These are phyloP conservation scores for Neoboletus brunneissimus DNA, from an alignment of 768 basidiomycete species.

Conservation along the genomic window DNA sequence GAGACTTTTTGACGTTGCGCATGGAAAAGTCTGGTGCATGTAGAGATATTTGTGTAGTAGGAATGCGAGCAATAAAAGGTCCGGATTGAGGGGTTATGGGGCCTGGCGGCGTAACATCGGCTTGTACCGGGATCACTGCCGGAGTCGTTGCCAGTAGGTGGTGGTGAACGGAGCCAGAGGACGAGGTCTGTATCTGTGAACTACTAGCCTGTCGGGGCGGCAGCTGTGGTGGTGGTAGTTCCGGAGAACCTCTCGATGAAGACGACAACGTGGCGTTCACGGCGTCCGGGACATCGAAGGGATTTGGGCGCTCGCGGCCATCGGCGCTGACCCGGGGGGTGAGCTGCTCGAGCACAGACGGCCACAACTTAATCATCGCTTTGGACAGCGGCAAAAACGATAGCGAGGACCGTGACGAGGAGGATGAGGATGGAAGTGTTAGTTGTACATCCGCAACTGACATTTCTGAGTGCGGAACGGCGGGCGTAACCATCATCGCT, in stretches of 20 bases:
- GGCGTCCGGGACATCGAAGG: conserved; percentile 53
- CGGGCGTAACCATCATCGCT: conserved; percentile 7
- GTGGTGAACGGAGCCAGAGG: conserved; percentile 24
- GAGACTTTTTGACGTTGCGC: conserved; percentile 52
- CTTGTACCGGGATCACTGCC: conserved; percentile 22
- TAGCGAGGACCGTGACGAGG: conserved; percentile 17
- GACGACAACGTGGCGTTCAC: conserved; percentile 25
- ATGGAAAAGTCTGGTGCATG: conserved; percentile 85
- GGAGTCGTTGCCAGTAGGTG: conserved; percentile 30
- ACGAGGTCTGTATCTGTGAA: conserved; percentile 12
- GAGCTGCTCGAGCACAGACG: conserved; percentile 49
- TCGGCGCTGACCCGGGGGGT: conserved; percentile 54
- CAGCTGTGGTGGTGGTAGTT: background rate
- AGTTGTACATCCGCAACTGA: conserved; percentile 10
- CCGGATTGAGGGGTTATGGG: conserved; percentile 46
- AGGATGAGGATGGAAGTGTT: conserved; percentile 10
- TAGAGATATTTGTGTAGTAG: conserved; percentile 67
- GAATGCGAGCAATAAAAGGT: conserved; percentile 48
- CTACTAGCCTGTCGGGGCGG: background rate
- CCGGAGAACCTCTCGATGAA: conserved; percentile 18
- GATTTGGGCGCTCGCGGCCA: conserved; percentile 50
- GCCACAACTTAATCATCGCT: conserved; percentile 72
- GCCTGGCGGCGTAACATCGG: conserved; percentile 43
- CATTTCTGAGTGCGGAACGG: conserved; percentile 14
- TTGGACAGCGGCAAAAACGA: conserved; percentile 28